Percentiles rank a stretch among this genome's conserved stretches.
phyloP scores from a whole-genome alignment of 495 filamentous ascomycete genomes.

The Penicillium crystallinum region DNA sequence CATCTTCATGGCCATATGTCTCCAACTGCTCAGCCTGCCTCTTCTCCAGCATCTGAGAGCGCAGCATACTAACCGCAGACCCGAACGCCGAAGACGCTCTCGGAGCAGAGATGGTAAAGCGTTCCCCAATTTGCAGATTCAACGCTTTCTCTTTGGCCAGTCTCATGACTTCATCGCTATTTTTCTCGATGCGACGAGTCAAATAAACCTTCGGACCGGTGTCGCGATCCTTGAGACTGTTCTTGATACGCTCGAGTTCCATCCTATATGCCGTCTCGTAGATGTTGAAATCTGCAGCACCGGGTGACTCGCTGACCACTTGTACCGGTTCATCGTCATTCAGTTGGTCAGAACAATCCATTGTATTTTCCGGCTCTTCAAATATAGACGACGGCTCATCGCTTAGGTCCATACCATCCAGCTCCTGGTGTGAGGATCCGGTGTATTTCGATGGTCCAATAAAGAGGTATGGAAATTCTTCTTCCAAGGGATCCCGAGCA shows the following conservation, averaged over 20 bases:
- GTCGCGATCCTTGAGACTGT: slow-evolving; percentile 26
- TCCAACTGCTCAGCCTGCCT: neutral
- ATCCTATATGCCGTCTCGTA: slow-evolving; percentile 82
- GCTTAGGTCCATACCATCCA: slow-evolving; percentile 6
- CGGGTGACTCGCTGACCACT: slow-evolving; percentile 75
- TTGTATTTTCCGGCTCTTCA: slow-evolving; percentile 23
- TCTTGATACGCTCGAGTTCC: slow-evolving; percentile 69
- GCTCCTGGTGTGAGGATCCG: slow-evolving; percentile 20
- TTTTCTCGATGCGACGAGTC: slow-evolving; percentile 53
- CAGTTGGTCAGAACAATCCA: slow-evolving; percentile 13
- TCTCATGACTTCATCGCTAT: slow-evolving; percentile 40
- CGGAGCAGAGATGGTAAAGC: neutral
- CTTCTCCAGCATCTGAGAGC: slow-evolving; percentile 21
- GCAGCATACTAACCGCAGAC: slow-evolving; percentile 16
- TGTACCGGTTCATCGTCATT: slow-evolving; percentile 20
- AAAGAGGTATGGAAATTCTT: slow-evolving; percentile 60
- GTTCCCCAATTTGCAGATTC: slow-evolving; percentile 19
- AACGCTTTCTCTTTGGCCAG: slow-evolving; percentile 30
- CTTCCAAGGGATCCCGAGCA: slow-evolving; percentile 58
- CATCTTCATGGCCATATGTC: neutral
- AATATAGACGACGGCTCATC: slow-evolving; percentile 14
- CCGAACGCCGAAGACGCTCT: slow-evolving; percentile 13
- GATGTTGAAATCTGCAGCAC: slow-evolving; percentile 73
- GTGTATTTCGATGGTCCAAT: slow-evolving; percentile 59
- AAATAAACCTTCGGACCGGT: slow-evolving; percentile 49